Base-by-base conservation (phyloP, 352 stramenopile species). In the Pythium folliculosum region DNA sequence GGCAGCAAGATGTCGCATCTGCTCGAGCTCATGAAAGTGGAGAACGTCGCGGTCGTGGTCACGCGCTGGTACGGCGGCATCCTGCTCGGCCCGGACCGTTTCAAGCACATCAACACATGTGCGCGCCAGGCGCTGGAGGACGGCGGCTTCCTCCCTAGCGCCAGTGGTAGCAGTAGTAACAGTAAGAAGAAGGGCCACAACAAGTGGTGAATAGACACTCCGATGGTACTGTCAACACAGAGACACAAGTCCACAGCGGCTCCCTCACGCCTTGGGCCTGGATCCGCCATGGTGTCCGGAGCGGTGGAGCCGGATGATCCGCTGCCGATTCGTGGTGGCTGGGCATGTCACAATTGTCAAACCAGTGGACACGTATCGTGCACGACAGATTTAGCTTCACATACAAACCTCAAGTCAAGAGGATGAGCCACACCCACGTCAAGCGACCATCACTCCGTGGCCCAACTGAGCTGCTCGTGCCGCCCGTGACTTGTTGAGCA, bases 1-100 rank as follows among this genome's bases (percentile, higher is more conserved):
- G 89, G 87, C 5, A 92, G 78, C 63, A 95, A 95, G 58, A 65
- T 96, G 52, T 92, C 85, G 30, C 84, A 92, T 45, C 48, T 96
- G 60, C 68, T 96, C 8, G 86, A 95, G 62, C 78, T 96, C 44
- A 84, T 84, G 5, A 84, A 90, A 22, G 87, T 77, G 0, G 78
- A 94, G 61, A 93, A 94, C 60, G 84, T 94, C 43, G 86, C 86
- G 2, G 86, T 95, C 8, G 78, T 96, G 21, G 87, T 96, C 43
- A 92, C 87, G 50, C 71, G 88, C 40, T 96, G 89, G 89, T 96
- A 88, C 54, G 89, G 89, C 21, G 89, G 89, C 59, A 88, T 96
- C 25, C 69, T 89, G 19, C 73, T 96, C 22, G 89, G 89, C 5
- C 86, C 89, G n/a, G 89, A 95, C 55, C 80, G 89, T 1, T 96